phyloP scores from a whole-genome alignment of 805 yeast genomes.

The Lipomyces starkeyi region DNA sequence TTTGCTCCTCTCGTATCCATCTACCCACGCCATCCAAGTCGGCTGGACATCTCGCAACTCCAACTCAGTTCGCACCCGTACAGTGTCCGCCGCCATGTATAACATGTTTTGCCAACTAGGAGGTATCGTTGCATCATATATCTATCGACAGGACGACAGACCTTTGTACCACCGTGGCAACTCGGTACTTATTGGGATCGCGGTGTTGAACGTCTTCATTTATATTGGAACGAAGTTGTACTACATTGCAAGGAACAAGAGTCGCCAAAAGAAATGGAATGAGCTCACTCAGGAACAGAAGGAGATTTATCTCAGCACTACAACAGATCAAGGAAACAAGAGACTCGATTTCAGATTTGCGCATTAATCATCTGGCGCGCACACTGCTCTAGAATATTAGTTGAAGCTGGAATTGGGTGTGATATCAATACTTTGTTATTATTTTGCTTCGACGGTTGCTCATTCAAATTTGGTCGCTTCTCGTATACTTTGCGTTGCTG shows the following conservation, averaged over 20 bases:
- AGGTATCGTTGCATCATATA: slow-evolving; percentile 58
- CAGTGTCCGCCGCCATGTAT: slow-evolving; percentile 68
- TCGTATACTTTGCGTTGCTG: too few relatives aligned
- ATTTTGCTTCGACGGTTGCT: too few relatives aligned
- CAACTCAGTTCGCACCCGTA: slow-evolving; percentile 65
- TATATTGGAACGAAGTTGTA: slow-evolving; percentile 44
- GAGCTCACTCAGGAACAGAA: slow-evolving; percentile 57
- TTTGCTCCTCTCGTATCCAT: slow-evolving; percentile 53
- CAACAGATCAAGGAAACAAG: slow-evolving; percentile 62
- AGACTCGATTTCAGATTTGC: slow-evolving; percentile 60
- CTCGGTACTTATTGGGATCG: slow-evolving; percentile 43
- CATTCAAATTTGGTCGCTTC: too few relatives aligned
- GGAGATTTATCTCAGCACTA: slow-evolving; percentile 52
- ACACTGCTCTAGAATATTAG: too few relatives aligned
- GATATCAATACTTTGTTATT: too few relatives aligned
- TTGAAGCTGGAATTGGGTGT: too few relatives aligned
- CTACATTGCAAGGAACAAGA: slow-evolving; percentile 44
- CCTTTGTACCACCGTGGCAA: slow-evolving; percentile 70
- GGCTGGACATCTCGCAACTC: slow-evolving; percentile 69
- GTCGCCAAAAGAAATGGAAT: slow-evolving; percentile 58
- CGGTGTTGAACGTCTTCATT: slow-evolving; percentile 38
- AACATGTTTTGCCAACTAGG: slow-evolving; percentile 70
- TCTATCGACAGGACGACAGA: slow-evolving; percentile 62
- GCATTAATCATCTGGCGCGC: slow-evolving; percentile 13
- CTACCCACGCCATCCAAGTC: slow-evolving; percentile 61